phyloP scores from a whole-genome alignment of 371 early-diverging fungal species.

The Mortierella sp. region DNA sequence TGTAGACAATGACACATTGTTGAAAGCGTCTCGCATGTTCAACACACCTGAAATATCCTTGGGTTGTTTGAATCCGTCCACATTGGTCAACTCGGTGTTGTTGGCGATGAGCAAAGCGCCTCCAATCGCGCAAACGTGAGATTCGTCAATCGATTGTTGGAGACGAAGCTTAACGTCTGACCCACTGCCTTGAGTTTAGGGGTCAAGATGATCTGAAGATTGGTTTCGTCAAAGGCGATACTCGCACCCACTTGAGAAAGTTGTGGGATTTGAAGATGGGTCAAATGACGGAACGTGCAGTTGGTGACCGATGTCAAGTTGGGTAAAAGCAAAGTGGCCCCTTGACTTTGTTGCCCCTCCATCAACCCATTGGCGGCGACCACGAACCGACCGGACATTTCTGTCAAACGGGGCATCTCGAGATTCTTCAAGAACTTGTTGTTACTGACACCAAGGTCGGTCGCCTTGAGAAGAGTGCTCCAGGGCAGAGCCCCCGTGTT shows the following conservation, averaged over 20 bases:
- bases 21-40: constrained; percentile 60
- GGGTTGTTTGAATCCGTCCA: constrained; percentile 58
- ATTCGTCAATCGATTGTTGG: constrained; percentile 57
- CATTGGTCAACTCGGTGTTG: constrained; percentile 53
- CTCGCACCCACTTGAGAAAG: constrained; percentile 54
- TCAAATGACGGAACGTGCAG: constrained; percentile 37
- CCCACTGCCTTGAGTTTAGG: constrained; percentile 54
- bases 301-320: constrained; percentile 39
- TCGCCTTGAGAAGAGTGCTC: constrained; percentile 42
- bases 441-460: constrained; percentile 57
- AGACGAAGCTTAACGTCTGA: constrained; percentile 61
- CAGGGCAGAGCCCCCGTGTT: constrained; percentile 52
- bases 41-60: constrained; percentile 63
- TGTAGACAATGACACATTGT: constrained; percentile 55
- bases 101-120: constrained; percentile 63
- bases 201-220: constrained; percentile 47
- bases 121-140: constrained; percentile 59
- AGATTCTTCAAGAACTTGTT: constrained; percentile 61
- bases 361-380: constrained; percentile 59
- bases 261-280: constrained; percentile 41
- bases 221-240: constrained; percentile 60
- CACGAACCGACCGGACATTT: constrained; percentile 47
- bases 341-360: constrained; percentile 24
- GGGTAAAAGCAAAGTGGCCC: constrained; percentile 10
- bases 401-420: constrained; percentile 49